phyloP scores from a whole-genome alignment of 768 basidiomycete genomes.

The Podaxis sp. region DNA sequence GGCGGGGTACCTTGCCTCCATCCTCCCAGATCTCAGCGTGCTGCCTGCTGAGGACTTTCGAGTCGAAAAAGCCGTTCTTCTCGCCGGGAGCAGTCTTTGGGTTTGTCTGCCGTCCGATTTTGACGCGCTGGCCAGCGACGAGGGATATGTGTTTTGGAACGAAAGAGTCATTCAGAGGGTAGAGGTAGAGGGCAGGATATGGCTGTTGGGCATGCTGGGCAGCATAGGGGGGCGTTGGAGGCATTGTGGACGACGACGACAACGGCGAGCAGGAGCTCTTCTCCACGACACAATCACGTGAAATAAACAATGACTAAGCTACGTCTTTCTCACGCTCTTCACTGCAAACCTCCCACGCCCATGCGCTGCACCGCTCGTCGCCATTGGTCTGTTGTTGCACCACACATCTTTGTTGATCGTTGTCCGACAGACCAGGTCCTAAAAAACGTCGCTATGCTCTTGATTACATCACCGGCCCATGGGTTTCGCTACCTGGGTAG shows the following conservation, averaged over 20 bases:
- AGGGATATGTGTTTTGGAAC: conserved; percentile 93
- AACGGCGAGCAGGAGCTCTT: neutral
- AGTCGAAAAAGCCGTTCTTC: conserved; percentile 96
- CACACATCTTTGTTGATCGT: neutral
- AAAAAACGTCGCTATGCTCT: neutral
- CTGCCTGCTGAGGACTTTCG: conserved; percentile 88
- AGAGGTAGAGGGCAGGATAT: conserved; percentile 63
- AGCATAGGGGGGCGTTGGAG: conserved; percentile 27
- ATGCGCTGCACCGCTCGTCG: neutral
- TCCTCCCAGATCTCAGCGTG: conserved; percentile 99
- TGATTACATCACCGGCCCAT: neutral
- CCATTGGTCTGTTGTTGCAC: neutral
- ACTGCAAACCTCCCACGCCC: neutral
- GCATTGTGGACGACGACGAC: conserved; percentile 15
- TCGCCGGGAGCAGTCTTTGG: conserved; percentile 92
- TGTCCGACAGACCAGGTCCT: neutral
- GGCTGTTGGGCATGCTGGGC: conserved; percentile 24
- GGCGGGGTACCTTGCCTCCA: conserved; percentile 65
- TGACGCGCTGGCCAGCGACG: conserved; percentile 61
- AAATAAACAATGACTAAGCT: conserved; percentile 10
- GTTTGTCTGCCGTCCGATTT: conserved; percentile 96
- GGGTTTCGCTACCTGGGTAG: neutral
- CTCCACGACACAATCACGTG: neutral
- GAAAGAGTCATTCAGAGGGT: conserved; percentile 94
- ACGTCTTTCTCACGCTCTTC: neutral